Evolutionary conservation across 2,329 filamentous ascomycete species (phyloP), one percentile per base, ranked within the genome.

Genomic region (Ilyonectria sp.): DNA sequence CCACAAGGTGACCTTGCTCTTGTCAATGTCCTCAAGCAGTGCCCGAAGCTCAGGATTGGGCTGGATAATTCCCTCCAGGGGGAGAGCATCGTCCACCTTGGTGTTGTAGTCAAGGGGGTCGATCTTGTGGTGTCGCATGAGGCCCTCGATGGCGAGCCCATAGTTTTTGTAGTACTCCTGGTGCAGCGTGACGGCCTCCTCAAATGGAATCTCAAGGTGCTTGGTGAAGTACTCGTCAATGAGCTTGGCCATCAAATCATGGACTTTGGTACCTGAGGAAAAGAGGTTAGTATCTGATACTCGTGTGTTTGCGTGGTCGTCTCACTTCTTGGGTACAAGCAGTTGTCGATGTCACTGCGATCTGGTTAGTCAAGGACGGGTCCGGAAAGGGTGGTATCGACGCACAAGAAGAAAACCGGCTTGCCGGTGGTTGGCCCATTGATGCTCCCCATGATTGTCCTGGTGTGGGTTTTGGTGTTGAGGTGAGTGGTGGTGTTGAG

Each of bases 331-430:
- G 95, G 91, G 77, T 98, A 98, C 63, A 98, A 89, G 82, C 97
- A 99, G 79, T 99, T 99, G 86, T 99, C 96, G 78, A 99, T 98
- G 79, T 99, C 96, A 78, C 98, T 98, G 81, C 89, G 19, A 17
- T 19, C 19, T 54, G 59, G 52, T 75, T 67, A 76, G 67, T 37
- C 17, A n/a, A 43, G 15, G 17, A 17, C 11, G 17, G 15, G 21
- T 19, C 4, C 35, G 21, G 31, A 29, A 37, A 17, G 2, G 43
- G 31, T 43, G 6, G 11, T 31, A 6, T 17, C 4, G 46, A 69
- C 80, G 47, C 69, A 85, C 83, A 85, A 84, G 77, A 85, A 85
- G 37, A 85, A 71, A 10, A 85, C 82, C 59, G 81, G 81, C 68
- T 82, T 84, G 53, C 69, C 67, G 60, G 76, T 44, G 43, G 62